Evolutionary conservation across 148 eudicot species (phyloP).

Genomic region (Cornus controversa): DNA sequence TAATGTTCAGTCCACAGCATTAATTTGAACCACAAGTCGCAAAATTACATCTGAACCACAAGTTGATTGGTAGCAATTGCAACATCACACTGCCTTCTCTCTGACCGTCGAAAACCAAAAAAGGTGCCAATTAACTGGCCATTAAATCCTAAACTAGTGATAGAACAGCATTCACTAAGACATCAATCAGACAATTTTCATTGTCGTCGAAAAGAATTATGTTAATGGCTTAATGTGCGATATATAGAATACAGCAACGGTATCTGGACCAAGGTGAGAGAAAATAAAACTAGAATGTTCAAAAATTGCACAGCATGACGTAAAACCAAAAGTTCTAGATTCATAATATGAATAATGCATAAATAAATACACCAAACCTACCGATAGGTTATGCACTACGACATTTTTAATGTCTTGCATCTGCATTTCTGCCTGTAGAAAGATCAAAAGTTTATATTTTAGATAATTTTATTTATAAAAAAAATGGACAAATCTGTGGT

Average conservation of each 20-base stretch:
- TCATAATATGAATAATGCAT: background rate
- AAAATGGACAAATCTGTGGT: background rate
- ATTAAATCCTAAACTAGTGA: background rate
- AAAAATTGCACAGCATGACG: background rate
- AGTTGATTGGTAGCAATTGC: too few species aligned
- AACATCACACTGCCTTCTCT: too few species aligned
- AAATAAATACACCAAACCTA: slow-evolving; percentile 33
- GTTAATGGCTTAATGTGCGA: background rate
- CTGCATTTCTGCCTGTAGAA: slow-evolving; percentile 76
- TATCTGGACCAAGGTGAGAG: background rate
- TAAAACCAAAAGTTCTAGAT: background rate
- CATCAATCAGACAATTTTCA: background rate
- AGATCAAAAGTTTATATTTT: background rate
- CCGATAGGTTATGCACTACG: slow-evolving; percentile 89
- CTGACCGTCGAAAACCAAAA: too few species aligned
- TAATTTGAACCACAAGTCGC: too few species aligned
- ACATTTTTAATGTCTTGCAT: slow-evolving; percentile 94
- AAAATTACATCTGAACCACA: too few species aligned
- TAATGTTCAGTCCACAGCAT: too few species aligned
- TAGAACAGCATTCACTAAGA: background rate
- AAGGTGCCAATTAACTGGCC: background rate
- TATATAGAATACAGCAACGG: background rate
- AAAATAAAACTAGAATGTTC: background rate
- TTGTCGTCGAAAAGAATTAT: too few species aligned
- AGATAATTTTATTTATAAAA: too few species aligned